Percentiles rank a stretch among this genome's conserved stretches.
phyloP scores from a whole-genome alignment of 345 rosid species.

The Gossypium herbaceum region DNA sequence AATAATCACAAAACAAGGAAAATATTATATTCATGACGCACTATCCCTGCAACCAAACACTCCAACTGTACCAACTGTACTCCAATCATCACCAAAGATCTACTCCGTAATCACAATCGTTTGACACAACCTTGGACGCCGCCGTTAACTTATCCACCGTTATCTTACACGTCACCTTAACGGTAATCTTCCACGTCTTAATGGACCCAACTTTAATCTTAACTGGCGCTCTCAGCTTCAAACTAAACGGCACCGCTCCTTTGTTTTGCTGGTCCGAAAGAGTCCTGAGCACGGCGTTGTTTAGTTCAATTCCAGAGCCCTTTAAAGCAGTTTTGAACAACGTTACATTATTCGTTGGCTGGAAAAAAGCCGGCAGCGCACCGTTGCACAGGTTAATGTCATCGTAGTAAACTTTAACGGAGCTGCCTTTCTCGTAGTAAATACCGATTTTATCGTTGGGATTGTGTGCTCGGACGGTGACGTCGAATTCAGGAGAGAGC shows the following conservation, averaged over 20 bases:
- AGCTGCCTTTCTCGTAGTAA: constrained; percentile 46
- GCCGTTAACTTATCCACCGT: constrained; percentile 70
- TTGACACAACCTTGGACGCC: constrained; percentile 40
- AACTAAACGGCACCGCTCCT: constrained; percentile 48
- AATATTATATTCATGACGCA: neutral
- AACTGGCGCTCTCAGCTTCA: constrained; percentile 57
- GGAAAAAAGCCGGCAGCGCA: constrained; percentile 45
- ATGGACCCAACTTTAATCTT: constrained; percentile 68
- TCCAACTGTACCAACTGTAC: neutral
- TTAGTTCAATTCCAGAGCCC: constrained; percentile 47
- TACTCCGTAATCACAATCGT: constrained; percentile 58
- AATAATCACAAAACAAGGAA: neutral
- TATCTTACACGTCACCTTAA: constrained; percentile 60
- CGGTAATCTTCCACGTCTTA: constrained; percentile 67
- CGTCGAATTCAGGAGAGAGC: constrained; percentile 52
- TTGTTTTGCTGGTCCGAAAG: constrained; percentile 26
- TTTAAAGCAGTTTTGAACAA: constrained; percentile 37
- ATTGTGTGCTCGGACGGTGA: constrained; percentile 53
- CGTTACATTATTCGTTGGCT: constrained; percentile 60
- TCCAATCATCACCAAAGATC: constrained; percentile 40
- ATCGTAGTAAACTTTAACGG: constrained; percentile 37
- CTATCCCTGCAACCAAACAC: constrained; percentile 10
- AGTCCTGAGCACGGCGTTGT: constrained; percentile 19
- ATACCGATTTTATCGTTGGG: constrained; percentile 68
- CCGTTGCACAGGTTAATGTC: constrained; percentile 46